phyloP scores from a whole-genome alignment of 192 early-diverging fungal species.

The Backusella mclennaniae region DNA sequence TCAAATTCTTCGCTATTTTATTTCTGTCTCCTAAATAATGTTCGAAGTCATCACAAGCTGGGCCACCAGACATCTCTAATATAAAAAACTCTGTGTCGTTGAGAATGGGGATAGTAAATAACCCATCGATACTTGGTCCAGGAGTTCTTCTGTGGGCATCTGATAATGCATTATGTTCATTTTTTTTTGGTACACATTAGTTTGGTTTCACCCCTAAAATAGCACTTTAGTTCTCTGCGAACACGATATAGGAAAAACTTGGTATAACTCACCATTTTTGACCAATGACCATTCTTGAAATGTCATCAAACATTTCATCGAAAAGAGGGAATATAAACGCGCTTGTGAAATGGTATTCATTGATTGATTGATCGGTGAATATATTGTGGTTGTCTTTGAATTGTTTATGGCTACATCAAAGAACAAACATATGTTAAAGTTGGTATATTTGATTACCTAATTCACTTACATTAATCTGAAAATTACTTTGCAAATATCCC shows the following conservation, averaged over 20 bases:
- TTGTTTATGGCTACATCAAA: background rate
- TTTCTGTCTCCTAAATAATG: background rate
- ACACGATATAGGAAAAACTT: constrained; percentile 8
- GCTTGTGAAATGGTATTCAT: background rate
- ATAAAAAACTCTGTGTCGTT: background rate
- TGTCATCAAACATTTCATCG: no score
- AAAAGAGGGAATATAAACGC: background rate
- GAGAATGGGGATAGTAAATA: background rate
- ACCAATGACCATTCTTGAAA: background rate
- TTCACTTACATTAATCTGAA: background rate
- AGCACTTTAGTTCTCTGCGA: constrained; percentile 8
- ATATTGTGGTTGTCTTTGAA: background rate
- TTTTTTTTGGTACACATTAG: constrained; percentile 14
- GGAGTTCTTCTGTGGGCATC: constrained; percentile 8
- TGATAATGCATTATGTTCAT: constrained; percentile 5
- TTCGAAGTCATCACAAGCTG: background rate
- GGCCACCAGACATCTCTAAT: background rate
- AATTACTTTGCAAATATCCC: background rate
- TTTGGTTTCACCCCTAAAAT: constrained; percentile 8
- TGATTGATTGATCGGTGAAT: background rate
- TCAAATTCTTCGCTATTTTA: background rate
- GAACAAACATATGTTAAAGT: background rate
- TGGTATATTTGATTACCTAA: background rate
- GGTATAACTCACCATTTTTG: constrained; percentile 14
- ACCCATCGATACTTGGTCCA: background rate